These are phyloP conservation scores for Hydrangea macrophylla DNA, from an alignment of 148 eudicot genomes.

Conservation along the genomic window DNA sequence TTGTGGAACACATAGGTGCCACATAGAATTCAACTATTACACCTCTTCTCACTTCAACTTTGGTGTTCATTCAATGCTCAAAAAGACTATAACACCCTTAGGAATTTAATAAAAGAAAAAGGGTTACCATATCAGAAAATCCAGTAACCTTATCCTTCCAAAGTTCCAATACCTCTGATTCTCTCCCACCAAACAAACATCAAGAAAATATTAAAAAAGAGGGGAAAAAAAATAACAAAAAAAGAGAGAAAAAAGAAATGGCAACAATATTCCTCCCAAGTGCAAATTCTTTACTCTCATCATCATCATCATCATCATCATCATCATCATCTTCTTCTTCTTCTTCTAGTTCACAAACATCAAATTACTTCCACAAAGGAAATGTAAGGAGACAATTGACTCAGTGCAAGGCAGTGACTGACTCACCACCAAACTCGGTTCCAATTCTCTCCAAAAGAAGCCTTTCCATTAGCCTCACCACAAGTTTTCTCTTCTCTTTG, in stretches of 20 bases:
- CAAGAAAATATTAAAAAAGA: too few species aligned
- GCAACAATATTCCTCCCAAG: constrained; percentile 49
- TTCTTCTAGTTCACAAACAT: constrained; percentile 1
- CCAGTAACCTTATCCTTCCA: constrained; percentile 48
- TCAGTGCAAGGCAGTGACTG: constrained; percentile 33
- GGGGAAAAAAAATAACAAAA: constrained; percentile 1
- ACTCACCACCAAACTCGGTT: constrained; percentile 12
- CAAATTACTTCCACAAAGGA: constrained; percentile 14
- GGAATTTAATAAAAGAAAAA: background rate
- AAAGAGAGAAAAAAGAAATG: constrained; percentile 29
- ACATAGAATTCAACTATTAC: too few species aligned
- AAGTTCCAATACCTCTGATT: constrained; percentile 15
- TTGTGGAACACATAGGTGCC: too few species aligned
- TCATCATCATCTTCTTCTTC: constrained; percentile 21
- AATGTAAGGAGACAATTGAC: constrained; percentile 25
- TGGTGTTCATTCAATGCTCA: too few species aligned
- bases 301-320: constrained; percentile 17
- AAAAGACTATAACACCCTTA: constrained; percentile 13
- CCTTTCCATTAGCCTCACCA: constrained; percentile 49
- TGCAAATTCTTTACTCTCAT: constrained; percentile 6
- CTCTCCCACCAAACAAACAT: constrained; percentile 27
- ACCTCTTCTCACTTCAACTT: too few species aligned
- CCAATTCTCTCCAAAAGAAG: constrained; percentile 42
- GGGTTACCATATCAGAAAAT: constrained; percentile 27
- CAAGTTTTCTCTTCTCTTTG: constrained; percentile 44